Evolutionary conservation across 306 rosid genomes (phyloP).

Genomic region (Crotalaria pallida): DNA sequence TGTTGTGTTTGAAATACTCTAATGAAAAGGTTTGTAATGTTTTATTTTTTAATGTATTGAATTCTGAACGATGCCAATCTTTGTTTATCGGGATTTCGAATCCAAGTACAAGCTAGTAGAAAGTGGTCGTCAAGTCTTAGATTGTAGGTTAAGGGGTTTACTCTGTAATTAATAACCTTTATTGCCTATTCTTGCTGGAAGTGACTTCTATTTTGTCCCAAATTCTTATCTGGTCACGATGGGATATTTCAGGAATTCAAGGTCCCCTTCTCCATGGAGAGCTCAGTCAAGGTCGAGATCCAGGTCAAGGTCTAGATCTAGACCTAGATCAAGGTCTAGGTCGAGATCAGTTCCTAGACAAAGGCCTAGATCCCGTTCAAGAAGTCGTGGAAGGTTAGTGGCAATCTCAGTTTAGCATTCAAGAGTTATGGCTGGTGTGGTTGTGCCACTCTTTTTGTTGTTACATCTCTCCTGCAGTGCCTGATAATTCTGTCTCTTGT

Average conservation of each 20-base stretch:
- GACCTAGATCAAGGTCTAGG: constrained; percentile 48
- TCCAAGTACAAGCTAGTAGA: neutral
- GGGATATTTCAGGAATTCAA: constrained; percentile 50
- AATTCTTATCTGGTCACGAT: neutral
- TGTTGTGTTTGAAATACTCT: no score
- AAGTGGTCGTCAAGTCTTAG: neutral
- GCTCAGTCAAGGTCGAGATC: constrained; percentile 66
- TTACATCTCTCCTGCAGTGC: neutral
- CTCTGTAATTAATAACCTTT: neutral
- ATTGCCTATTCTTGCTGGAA: neutral
- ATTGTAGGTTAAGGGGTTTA: neutral
- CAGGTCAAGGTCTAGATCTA: constrained; percentile 46
- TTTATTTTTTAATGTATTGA: neutral
- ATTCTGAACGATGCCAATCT: neutral
- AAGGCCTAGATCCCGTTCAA: constrained; percentile 59
- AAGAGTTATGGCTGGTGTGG: neutral
- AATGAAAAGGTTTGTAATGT: no score
- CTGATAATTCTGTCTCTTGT: constrained; percentile 3
- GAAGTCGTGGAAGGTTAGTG: constrained; percentile 90
- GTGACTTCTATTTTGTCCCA: neutral
- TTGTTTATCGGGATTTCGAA: neutral
- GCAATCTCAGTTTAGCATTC: neutral
- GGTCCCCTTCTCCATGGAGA: constrained; percentile 77
- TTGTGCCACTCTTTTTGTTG: neutral
- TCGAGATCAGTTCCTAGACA: constrained; percentile 59